phyloP scores from a whole-genome alignment of 805 yeast genomes.

The Saturnispora quitensis region DNA sequence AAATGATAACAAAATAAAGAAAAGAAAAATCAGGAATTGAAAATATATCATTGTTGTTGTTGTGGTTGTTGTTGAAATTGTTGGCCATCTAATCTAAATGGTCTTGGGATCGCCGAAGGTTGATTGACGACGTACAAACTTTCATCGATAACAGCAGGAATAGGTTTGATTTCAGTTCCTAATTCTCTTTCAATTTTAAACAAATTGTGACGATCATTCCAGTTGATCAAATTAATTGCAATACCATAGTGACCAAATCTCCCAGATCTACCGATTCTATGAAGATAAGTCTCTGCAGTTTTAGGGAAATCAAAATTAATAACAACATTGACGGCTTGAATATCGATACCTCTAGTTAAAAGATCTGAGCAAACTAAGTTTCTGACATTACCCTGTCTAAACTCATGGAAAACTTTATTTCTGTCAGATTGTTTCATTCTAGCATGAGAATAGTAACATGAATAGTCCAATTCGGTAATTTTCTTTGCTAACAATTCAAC shows the following conservation, averaged over 20 bases:
- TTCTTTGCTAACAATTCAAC: slow-evolving; percentile 93
- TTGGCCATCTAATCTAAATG: slow-evolving; percentile 58
- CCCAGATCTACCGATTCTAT: slow-evolving; percentile 98
- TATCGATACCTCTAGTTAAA: slow-evolving; percentile 96
- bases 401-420: slow-evolving; percentile 97
- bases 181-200: slow-evolving; percentile 95
- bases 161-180: slow-evolving; percentile 95
- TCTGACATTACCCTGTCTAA: slow-evolving; percentile 96
- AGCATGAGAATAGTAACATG: slow-evolving; percentile 95
- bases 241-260: slow-evolving; percentile 97
- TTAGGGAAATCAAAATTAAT: slow-evolving; percentile 98
- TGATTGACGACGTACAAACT: slow-evolving; percentile 81
- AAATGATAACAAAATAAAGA: not conserved
- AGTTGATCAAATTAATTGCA: slow-evolving; percentile 91
- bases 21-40: not conserved
- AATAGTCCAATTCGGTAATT: slow-evolving; percentile 91
- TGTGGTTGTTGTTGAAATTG: slow-evolving; percentile 22
- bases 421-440: slow-evolving; percentile 96
- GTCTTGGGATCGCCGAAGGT: slow-evolving; percentile 69
- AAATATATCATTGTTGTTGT: slow-evolving; percentile 19
- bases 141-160: slow-evolving; percentile 88
- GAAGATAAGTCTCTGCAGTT: slow-evolving; percentile 93
- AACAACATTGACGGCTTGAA: slow-evolving; percentile 97
- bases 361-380: slow-evolving; percentile 95
- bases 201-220: slow-evolving; percentile 91